These are phyloP conservation scores for Litsea cubeba DNA, from an alignment of 164 flowering plant genomes.

Conservation along the genomic window DNA sequence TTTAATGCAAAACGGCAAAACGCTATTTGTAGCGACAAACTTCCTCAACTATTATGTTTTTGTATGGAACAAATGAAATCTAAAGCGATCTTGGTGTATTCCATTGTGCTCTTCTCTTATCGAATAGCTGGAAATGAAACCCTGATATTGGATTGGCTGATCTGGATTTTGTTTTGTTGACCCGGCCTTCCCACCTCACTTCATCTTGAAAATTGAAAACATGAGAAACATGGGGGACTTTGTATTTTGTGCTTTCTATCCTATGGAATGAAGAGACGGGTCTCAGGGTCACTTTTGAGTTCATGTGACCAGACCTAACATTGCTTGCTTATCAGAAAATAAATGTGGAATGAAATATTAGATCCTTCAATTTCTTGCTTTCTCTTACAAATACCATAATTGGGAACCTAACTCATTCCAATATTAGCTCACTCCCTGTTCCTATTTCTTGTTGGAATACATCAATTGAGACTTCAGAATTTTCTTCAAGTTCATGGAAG, in stretches of 20 bases:
- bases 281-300: too few relatives aligned
- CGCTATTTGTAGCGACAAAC: too few relatives aligned
- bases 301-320: too few relatives aligned
- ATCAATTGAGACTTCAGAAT: too few relatives aligned
- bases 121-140: not conserved
- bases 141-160: not conserved
- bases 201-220: not conserved
- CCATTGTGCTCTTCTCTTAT: not conserved
- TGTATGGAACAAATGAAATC: too few relatives aligned
- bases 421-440: too few relatives aligned
- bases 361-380: not conserved
- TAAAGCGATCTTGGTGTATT: not conserved
- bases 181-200: not conserved
- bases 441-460: too few relatives aligned
- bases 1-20: too few relatives aligned
- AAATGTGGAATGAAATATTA: not conserved
- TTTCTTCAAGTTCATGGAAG: too few relatives aligned
- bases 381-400: too few relatives aligned
- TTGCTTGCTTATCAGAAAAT: not conserved
- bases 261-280: not conserved
- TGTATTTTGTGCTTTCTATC: not conserved
- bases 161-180: not conserved
- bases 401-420: too few relatives aligned
- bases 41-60: too few relatives aligned
- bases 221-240: not conserved